phyloP scores from a whole-genome alignment of 192 early-diverging fungal genomes.

The Podila minutissima region DNA sequence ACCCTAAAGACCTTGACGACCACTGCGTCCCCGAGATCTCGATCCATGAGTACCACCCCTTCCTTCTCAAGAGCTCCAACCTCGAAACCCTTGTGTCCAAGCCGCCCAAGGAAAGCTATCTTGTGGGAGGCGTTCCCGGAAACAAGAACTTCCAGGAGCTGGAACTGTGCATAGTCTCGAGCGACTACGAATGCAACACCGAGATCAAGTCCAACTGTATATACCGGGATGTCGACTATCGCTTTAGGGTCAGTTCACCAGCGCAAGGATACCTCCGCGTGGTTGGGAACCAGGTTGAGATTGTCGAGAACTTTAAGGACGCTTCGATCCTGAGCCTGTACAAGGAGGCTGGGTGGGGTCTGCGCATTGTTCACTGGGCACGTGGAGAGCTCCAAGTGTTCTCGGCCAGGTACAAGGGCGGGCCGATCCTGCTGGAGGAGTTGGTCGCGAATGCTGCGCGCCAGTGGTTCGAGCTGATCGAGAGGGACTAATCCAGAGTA shows the following conservation, averaged over 20 bases:
- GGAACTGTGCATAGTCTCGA: neutral
- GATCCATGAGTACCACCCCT: conserved; percentile 3
- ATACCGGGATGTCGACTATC: neutral
- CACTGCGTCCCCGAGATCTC: neutral
- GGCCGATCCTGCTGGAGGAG: conserved; percentile 1
- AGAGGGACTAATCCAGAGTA: neutral
- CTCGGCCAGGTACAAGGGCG: neutral
- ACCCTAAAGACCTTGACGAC: neutral
- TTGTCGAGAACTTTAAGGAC: neutral
- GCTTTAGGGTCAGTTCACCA: neutral
- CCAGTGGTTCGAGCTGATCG: conserved; percentile 10
- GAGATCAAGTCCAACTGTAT: conserved; percentile 1
- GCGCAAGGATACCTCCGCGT: neutral
- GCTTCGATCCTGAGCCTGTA: neutral
- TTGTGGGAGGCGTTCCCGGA: neutral
- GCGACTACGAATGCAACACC: neutral
- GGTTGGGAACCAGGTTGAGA: neutral
- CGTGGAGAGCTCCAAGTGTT: neutral
- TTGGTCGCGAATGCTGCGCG: neutral
- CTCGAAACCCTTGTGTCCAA: neutral
- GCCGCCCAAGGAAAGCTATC: neutral
- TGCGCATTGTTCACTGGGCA: conserved; percentile 1
- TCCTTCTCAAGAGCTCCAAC: conserved; percentile 3
- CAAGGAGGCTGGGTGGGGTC: conserved; percentile 15
- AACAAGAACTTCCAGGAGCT: conserved; percentile 1